These are phyloP conservation scores for Epicoccum nigrum DNA, from an alignment of 2,329 filamentous ascomycete species.

Conservation along the genomic window DNA sequence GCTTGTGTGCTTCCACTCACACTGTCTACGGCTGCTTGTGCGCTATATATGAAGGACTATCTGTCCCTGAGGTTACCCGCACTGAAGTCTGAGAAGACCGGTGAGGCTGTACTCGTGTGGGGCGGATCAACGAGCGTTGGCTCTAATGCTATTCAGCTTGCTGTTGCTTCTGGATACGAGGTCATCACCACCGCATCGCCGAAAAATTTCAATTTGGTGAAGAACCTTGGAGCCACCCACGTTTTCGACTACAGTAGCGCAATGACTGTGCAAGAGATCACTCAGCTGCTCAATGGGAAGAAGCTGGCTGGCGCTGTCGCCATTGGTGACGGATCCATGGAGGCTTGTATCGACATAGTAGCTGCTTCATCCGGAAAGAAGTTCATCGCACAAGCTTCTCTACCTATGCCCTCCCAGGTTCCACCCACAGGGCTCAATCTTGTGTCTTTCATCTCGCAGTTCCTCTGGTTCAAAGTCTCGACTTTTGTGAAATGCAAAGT, in stretches of 20 bases:
- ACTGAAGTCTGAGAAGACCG: conserved; percentile 52
- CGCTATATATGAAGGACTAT: conserved; percentile 20
- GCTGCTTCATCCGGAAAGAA: conserved; percentile 15
- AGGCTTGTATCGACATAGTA: conserved; percentile 20
- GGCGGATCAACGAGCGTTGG: conserved; percentile 58
- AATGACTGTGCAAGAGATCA: conserved; percentile 37
- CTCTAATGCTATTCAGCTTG: conserved; percentile 56
- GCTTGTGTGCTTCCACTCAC: conserved; percentile 51
- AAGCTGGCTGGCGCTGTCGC: conserved; percentile 47
- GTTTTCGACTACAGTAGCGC: conserved; percentile 55
- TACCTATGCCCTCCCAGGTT: conserved; percentile 4
- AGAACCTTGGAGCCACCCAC: conserved; percentile 52
- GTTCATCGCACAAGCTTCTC: conserved; percentile 18
- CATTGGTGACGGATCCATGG: conserved; percentile 24
- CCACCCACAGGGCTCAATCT: conserved; percentile 12
- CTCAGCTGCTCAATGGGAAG: conserved; percentile 41
- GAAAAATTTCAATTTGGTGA: conserved; percentile 54
- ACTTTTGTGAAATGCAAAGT: conserved; percentile 17
- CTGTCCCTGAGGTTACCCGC: conserved; percentile 30
- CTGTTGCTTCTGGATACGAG: conserved; percentile 51
- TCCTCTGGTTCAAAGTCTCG: conserved; percentile 15
- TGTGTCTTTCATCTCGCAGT: conserved; percentile 8
- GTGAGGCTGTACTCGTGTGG: conserved; percentile 47
- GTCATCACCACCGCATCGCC: conserved; percentile 55
- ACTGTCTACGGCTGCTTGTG: conserved; percentile 21